Conservation (phyloP, 371 early-diverging fungal genomes). For the Actinomortierella ambigua region DNA sequence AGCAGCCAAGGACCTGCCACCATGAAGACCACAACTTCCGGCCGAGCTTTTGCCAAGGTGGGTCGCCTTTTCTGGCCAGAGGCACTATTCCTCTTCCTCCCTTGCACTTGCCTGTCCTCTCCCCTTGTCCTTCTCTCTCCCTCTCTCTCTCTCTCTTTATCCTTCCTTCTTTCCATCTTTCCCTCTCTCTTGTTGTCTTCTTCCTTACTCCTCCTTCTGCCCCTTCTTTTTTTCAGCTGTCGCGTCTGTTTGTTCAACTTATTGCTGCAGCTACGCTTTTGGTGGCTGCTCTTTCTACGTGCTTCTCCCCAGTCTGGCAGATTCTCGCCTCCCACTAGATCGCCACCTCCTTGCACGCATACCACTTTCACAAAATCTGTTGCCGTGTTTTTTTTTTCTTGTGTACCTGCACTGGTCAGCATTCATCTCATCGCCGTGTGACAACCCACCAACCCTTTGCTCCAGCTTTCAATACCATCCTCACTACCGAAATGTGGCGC, state of each 20-base stretch:
- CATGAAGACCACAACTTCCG: conserved; percentile 50
- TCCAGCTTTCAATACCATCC: too few species aligned
- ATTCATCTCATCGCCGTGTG: too few species aligned
- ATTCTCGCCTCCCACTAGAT: too few species aligned
- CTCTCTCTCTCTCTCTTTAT: not conserved
- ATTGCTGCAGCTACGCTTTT: not conserved
- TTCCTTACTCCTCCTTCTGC: not conserved
- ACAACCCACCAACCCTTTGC: too few species aligned
- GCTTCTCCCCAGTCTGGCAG: too few species aligned
- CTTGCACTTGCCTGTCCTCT: not conserved
- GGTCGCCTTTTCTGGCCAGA: not conserved
- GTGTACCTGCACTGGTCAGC: too few species aligned
- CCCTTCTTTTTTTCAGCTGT: not conserved
- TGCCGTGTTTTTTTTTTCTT: too few species aligned
- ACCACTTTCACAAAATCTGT: too few species aligned
- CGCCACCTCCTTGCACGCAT: too few species aligned
- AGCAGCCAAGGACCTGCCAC: conserved; percentile 2
- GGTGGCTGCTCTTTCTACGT: not conserved
- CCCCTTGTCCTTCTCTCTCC: not conserved
- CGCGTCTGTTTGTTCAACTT: not conserved
- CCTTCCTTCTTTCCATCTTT: not conserved
- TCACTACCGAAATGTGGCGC: too few species aligned
- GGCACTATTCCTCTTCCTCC: not conserved
- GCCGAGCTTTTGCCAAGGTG: conserved; percentile 51
- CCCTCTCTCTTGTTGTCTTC: too few species aligned